Conservation (phyloP, 495 filamentous ascomycete genomes). For the Elasticomyces elasticus region DNA sequence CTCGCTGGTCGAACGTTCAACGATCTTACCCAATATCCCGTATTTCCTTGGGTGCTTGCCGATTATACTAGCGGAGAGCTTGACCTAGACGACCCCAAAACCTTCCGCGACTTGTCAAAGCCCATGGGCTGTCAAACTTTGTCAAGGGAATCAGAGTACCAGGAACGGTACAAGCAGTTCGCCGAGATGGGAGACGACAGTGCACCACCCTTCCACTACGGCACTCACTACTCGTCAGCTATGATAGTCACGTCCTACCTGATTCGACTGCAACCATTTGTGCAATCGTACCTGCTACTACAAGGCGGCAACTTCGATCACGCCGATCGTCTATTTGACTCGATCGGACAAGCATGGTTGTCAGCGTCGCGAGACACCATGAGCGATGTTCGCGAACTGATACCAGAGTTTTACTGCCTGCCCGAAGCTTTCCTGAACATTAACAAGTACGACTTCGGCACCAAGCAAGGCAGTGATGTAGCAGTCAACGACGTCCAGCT, state of each 20-base stretch:
- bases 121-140: slow-evolving; percentile 91
- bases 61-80: slow-evolving; percentile 96
- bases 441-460: slow-evolving; percentile 87
- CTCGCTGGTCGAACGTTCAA: slow-evolving; percentile 97
- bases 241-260: slow-evolving; percentile 98
- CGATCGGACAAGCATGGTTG: slow-evolving; percentile 79
- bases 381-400: slow-evolving; percentile 86
- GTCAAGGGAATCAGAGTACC: slow-evolving; percentile 63
- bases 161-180: slow-evolving; percentile 74
- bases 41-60: slow-evolving; percentile 93
- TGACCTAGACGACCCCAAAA: slow-evolving; percentile 69
- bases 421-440: slow-evolving; percentile 87
- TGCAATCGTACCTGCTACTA: slow-evolving; percentile 91
- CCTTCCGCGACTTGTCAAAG: slow-evolving; percentile 84
- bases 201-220: slow-evolving; percentile 83
- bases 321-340: slow-evolving; percentile 89
- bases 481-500: slow-evolving; percentile 73
- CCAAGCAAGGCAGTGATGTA: slow-evolving; percentile 66
- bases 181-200: slow-evolving; percentile 80
- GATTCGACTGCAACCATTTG: slow-evolving; percentile 89
- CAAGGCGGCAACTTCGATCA: slow-evolving; percentile 97
- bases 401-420: slow-evolving; percentile 93
- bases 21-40: slow-evolving; percentile 93
- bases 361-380: slow-evolving; percentile 86
- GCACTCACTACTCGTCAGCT: slow-evolving; percentile 95